A percentile compares a stretch with the other conserved stretches of the same genome.
These are phyloP conservation scores for Dichotomopilus funicola DNA, from an alignment of 2,329 filamentous ascomycete species.

Conservation along the genomic window DNA sequence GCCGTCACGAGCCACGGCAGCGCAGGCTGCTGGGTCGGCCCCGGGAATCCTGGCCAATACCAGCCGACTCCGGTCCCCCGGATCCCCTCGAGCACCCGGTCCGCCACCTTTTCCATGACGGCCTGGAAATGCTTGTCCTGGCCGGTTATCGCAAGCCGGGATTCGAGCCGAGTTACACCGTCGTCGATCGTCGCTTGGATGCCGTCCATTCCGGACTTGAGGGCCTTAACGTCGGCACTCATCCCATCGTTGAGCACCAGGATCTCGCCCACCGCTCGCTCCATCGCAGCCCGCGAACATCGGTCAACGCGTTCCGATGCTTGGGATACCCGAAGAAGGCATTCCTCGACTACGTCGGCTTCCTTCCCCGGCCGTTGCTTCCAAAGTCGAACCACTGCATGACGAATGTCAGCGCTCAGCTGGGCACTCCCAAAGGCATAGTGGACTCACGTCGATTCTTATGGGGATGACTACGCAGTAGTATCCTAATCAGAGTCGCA, in stretches of 20 bases:
- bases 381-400: background rate
- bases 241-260: background rate
- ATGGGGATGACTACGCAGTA: constrained; percentile 1
- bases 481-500: background rate
- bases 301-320: background rate
- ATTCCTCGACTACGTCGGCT: background rate
- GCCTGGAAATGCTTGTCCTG: background rate
- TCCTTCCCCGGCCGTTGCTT: background rate
- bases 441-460: background rate
- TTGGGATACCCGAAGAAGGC: background rate
- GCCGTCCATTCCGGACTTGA: background rate
- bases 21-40: background rate
- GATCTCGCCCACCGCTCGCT: background rate
- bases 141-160: background rate
- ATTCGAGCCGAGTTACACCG: background rate
- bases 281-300: background rate
- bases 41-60: background rate
- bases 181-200: background rate
- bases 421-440: background rate
- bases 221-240: background rate
- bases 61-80: background rate
- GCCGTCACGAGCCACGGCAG: background rate
- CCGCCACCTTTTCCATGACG: background rate
- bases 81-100: background rate
- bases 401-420: background rate